Evolutionary conservation across 1,139 yeast genomes (phyloP).

Genomic region (Scheffersomyces segobiensis): DNA sequence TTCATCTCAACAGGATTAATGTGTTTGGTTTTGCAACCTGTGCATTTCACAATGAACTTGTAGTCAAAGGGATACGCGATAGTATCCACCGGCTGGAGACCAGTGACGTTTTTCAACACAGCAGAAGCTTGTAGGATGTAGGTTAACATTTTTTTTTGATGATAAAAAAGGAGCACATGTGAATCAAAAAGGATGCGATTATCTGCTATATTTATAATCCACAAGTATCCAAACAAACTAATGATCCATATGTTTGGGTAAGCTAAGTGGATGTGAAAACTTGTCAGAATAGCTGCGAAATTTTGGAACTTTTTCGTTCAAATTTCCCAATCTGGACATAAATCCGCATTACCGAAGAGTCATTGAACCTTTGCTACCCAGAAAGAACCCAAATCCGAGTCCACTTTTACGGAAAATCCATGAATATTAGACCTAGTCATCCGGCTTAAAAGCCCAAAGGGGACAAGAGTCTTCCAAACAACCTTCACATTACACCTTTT

Average conservation of each 20-base stretch:
- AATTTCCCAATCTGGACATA: neutral
- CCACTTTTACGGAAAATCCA: neutral
- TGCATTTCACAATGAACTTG: slow-evolving; percentile 18
- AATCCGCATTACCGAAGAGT: neutral
- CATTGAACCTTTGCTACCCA: neutral
- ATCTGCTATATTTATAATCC: neutral
- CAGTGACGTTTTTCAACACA: slow-evolving; percentile 15
- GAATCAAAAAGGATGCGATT: neutral
- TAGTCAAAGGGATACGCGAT: slow-evolving; percentile 18
- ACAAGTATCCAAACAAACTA: neutral
- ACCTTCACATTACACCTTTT: neutral
- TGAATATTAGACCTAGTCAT: neutral
- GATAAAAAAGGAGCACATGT: neutral
- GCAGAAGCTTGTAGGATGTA: slow-evolving; percentile 11
- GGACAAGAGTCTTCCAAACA: neutral
- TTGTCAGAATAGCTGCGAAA: neutral
- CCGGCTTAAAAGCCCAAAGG: neutral
- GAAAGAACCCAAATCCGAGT: neutral
- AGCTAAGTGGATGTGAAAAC: neutral
- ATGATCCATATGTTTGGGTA: neutral
- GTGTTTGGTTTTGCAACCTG: slow-evolving; percentile 16
- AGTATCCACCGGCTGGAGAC: slow-evolving; percentile 17
- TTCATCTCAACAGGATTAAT: slow-evolving; percentile 20
- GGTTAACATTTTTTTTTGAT: slow-evolving; percentile 3
- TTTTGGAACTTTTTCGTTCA: neutral